These are phyloP conservation scores for Trametes polyzona DNA, from an alignment of 1,284 basidiomycete species.

Conservation along the genomic window DNA sequence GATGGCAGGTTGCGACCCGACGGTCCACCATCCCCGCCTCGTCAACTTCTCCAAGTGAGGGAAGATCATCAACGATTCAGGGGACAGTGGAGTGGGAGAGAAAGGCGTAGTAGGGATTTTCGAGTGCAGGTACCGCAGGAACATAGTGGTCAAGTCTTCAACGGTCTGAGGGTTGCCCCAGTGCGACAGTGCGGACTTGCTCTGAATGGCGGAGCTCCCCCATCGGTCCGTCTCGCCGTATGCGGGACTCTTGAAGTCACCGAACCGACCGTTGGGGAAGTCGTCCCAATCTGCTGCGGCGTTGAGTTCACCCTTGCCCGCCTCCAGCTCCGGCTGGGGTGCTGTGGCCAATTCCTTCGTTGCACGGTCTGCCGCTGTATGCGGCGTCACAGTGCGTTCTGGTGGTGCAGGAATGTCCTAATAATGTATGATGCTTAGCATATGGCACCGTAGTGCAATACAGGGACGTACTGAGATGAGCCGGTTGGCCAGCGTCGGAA, in stretches of 20 bases:
- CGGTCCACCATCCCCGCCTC: slow-evolving; percentile 86
- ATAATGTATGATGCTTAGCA: not conserved
- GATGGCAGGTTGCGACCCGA: slow-evolving; percentile 95
- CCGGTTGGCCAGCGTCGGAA: slow-evolving; percentile 55
- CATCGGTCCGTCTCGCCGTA: slow-evolving; percentile 84
- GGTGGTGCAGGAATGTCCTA: slow-evolving; percentile 33
- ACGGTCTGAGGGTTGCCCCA: slow-evolving; percentile 83
- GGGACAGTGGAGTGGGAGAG: slow-evolving; percentile 83
- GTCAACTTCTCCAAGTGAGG: slow-evolving; percentile 82
- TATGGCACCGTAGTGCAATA: not conserved
- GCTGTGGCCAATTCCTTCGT: slow-evolving; percentile 48
- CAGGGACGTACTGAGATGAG: slow-evolving; percentile 60
- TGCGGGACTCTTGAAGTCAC: slow-evolving; percentile 95
- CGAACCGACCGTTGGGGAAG: slow-evolving; percentile 99
- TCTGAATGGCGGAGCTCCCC: slow-evolving; percentile 60
- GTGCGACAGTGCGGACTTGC: slow-evolving; percentile 37
- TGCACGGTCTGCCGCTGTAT: slow-evolving; percentile 61
- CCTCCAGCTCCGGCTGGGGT: slow-evolving; percentile 50
- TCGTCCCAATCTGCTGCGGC: slow-evolving; percentile 92
- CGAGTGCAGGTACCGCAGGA: slow-evolving; percentile 79
- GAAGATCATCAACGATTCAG: slow-evolving; percentile 86
- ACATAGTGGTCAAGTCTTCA: slow-evolving; percentile 79
- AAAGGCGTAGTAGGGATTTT: slow-evolving; percentile 85
- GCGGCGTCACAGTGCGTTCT: slow-evolving; percentile 61
- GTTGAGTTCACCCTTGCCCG: slow-evolving; percentile 74